Conservation (phyloP, 148 eudicot species). For the Arctostaphylos glauca region DNA sequence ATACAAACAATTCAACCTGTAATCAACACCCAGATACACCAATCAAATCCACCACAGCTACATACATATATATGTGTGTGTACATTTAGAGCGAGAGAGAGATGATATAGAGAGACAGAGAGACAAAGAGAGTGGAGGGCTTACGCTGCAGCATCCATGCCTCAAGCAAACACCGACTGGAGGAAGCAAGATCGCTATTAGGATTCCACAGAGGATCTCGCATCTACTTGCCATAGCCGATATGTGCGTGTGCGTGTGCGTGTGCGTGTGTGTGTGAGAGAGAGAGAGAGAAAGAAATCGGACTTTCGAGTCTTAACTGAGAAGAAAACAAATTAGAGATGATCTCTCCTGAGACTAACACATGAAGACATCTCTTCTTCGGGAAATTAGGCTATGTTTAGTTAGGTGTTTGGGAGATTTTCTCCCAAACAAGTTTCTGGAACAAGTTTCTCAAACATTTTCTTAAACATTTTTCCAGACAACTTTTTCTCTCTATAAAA, state of each 20-base stretch:
- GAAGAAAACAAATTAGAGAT: constrained; percentile 1
- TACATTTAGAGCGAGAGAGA: background rate
- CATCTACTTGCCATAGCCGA: constrained; percentile 20
- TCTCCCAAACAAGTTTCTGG: too few species aligned
- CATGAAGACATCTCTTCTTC: too few species aligned
- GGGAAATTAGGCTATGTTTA: too few species aligned
- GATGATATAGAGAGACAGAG: background rate
- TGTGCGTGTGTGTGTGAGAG: too few species aligned
- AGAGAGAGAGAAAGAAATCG: too few species aligned
- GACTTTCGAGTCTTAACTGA: background rate
- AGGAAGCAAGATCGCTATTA: constrained; percentile 41
- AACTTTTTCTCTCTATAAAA: too few species aligned
- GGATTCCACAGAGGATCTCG: constrained; percentile 31
- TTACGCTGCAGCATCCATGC: constrained; percentile 45
- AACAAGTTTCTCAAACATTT: too few species aligned
- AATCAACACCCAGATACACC: background rate
- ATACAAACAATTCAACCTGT: constrained; percentile 64
- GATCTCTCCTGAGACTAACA: background rate
- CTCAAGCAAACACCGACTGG: constrained; percentile 47
- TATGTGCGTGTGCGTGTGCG: too few species aligned
- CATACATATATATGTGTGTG: background rate
- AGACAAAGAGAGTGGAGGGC: background rate
- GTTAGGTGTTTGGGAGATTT: too few species aligned
- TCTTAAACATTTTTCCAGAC: too few species aligned
- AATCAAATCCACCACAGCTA: background rate